phyloP scores from a whole-genome alignment of 352 stramenopile genomes.

The Phytophthora agathidicida region DNA sequence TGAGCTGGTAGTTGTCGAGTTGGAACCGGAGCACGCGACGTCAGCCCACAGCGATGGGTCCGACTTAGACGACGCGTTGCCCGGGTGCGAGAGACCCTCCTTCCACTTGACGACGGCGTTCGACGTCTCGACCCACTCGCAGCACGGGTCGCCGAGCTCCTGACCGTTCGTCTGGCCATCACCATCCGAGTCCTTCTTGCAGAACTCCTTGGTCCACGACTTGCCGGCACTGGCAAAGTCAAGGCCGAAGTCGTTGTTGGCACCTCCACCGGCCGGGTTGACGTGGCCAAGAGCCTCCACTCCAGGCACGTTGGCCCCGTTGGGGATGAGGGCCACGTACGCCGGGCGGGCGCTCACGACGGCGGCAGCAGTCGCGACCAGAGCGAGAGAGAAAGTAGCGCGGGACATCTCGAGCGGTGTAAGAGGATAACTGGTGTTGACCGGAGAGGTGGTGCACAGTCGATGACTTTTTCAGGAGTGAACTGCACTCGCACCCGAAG shows the following conservation, averaged over 20 bases:
- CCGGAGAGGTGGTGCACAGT: constrained; percentile 1
- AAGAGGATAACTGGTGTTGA: neutral
- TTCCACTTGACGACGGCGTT: constrained; percentile 31
- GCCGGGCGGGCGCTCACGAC: constrained; percentile 24
- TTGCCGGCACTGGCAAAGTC: constrained; percentile 8
- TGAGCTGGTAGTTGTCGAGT: constrained; percentile 7
- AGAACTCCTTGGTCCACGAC: constrained; percentile 54
- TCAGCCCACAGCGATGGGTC: constrained; percentile 35
- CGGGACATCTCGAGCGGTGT: constrained; percentile 15
- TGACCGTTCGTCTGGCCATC: constrained; percentile 86
- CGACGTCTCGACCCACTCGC: constrained; percentile 49
- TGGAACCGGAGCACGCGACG: constrained; percentile 27
- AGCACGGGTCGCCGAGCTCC: constrained; percentile 85
- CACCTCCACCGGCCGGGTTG: constrained; percentile 29
- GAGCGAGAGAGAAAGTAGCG: constrained; percentile 18
- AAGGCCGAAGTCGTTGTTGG: constrained; percentile 35
- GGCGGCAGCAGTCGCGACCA: constrained; percentile 14
- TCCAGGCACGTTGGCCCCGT: constrained; percentile 37
- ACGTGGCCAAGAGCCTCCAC: constrained; percentile 46
- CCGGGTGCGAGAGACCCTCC: constrained; percentile 37
- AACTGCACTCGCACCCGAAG: neutral
- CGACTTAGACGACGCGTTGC: constrained; percentile 27
- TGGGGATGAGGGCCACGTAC: constrained; percentile 37
- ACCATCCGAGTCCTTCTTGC: constrained; percentile 75
- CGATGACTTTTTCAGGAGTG: constrained; percentile 14